Evolutionary conservation across 192 early-diverging fungal genomes (phyloP).

Genomic region (Coemansia asiatica): DNA sequence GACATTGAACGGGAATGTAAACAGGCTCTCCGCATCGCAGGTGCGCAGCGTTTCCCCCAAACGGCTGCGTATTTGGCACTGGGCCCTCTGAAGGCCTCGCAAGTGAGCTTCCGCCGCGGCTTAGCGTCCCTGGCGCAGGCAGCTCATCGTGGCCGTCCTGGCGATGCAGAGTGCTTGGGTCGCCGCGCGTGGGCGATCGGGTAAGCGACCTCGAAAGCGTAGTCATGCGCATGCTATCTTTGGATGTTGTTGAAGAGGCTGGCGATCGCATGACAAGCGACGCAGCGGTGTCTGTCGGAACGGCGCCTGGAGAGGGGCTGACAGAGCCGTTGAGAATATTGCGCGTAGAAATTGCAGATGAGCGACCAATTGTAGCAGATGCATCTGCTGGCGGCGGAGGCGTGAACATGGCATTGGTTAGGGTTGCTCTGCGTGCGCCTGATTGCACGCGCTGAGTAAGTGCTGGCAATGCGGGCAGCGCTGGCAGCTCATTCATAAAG

Average conservation of each 20-base stretch:
- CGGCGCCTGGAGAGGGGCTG: conserved; percentile 30
- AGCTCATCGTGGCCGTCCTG: conserved; percentile 9
- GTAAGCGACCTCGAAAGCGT: conserved; percentile 5
- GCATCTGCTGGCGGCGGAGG: conserved; percentile 16
- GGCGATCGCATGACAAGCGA: conserved; percentile 13
- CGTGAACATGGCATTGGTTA: conserved; percentile 38
- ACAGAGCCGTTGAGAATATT: conserved; percentile 15
- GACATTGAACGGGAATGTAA: conserved; percentile 58
- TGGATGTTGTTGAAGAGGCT: neutral
- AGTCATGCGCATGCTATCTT: neutral
- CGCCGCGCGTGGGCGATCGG: conserved; percentile 6
- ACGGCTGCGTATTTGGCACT: neutral
- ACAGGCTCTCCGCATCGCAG: conserved; percentile 61
- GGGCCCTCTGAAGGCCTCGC: neutral
- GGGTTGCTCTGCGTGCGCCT: conserved; percentile 33
- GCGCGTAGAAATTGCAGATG: conserved; percentile 36
- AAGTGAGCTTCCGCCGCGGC: conserved; percentile 4
- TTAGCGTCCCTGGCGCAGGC: neutral
- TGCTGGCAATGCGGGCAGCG: conserved; percentile 27
- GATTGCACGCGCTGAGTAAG: conserved; percentile 34
- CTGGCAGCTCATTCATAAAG: conserved; percentile 26
- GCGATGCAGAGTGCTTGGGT: neutral
- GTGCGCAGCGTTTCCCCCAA: conserved; percentile 13
- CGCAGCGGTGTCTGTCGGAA: neutral
- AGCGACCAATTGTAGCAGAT: conserved; percentile 15